Percentiles rank a stretch among this genome's conserved stretches.
Conservation (phyloP, 768 basidiomycete species). For the Kwoniella bestiolae region DNA sequence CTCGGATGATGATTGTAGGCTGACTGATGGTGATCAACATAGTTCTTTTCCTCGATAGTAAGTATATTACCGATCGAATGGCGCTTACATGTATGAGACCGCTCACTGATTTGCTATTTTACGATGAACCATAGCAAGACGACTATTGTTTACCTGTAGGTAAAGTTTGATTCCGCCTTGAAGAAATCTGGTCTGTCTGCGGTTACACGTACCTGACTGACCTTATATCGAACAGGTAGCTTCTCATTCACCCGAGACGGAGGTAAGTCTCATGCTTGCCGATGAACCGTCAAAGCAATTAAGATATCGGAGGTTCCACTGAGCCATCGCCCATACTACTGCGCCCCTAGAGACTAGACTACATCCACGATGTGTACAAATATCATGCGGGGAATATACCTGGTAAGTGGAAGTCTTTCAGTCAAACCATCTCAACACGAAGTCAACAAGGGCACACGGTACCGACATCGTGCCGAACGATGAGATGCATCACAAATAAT, state of each 20-base stretch:
- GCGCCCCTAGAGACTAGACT: slow-evolving; percentile 18
- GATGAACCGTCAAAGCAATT: too few relatives aligned
- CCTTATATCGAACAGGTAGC: slow-evolving; percentile 7
- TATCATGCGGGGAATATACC: slow-evolving; percentile 25
- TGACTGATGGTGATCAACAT: background rate
- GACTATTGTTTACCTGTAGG: slow-evolving; percentile 31
- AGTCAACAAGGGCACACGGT: too few relatives aligned
- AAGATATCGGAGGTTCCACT: background rate
- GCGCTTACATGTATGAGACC: too few relatives aligned
- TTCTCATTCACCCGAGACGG: slow-evolving; percentile 28
- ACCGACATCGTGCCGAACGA: too few relatives aligned
- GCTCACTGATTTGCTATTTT: too few relatives aligned
- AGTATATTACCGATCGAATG: background rate
- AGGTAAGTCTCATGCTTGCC: too few relatives aligned
- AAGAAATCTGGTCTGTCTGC: background rate
- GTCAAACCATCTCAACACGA: too few relatives aligned
- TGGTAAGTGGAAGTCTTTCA: slow-evolving; percentile 6
- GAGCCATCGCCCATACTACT: background rate
- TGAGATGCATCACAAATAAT: too few relatives aligned
- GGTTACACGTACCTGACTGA: background rate
- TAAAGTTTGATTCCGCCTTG: background rate
- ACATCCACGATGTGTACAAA: slow-evolving; percentile 21
- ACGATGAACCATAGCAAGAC: slow-evolving; percentile 31
- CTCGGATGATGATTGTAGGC: background rate
- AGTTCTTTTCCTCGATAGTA: slow-evolving; percentile 18